A percentile compares a stretch with the other conserved stretches of the same genome.
Evolutionary conservation across 192 early-diverging fungal genomes (phyloP).

Genomic region (Entomortierella lignicola): DNA sequence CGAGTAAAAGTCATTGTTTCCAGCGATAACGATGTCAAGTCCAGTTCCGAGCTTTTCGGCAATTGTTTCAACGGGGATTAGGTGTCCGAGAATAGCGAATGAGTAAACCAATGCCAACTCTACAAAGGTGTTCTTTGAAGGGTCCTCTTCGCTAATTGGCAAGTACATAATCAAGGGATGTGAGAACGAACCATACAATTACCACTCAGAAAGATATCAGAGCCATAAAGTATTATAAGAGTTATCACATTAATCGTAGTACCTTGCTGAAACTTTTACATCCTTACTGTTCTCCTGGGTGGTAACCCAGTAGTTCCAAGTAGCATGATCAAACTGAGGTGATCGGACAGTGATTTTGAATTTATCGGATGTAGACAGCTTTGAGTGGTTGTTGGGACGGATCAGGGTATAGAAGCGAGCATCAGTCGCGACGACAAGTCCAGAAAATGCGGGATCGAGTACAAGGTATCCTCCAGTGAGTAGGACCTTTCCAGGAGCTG

Average conservation of each 20-base stretch:
- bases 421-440: slow-evolving; percentile 86
- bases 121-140: slow-evolving; percentile 72
- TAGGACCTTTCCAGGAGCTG: slow-evolving; percentile 97
- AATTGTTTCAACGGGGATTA: slow-evolving; percentile 39
- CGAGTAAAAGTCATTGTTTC: slow-evolving; percentile 99
- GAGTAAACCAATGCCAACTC: slow-evolving; percentile 65
- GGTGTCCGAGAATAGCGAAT: slow-evolving; percentile 55
- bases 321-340: slow-evolving; percentile 88
- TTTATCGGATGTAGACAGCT: not conserved
- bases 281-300: slow-evolving; percentile 28
- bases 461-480: slow-evolving; percentile 95
- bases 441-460: slow-evolving; percentile 80
- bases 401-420: slow-evolving; percentile 88
- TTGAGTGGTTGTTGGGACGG: slow-evolving; percentile 2
- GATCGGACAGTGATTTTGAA: slow-evolving; percentile 72
- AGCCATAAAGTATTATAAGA: too few relatives aligned
- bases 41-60: slow-evolving; percentile 50
- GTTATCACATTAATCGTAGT: not conserved
- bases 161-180: not conserved
- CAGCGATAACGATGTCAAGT: slow-evolving; percentile 81
- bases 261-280: slow-evolving; percentile 54
- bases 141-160: slow-evolving; percentile 33
- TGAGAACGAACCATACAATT: not conserved
- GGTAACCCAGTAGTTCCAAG: slow-evolving; percentile 75
- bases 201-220: too few relatives aligned